Percentiles rank a stretch among this genome's conserved stretches.
Conservation (phyloP, 495 filamentous ascomycete genomes). For the Neurospora sp. region DNA sequence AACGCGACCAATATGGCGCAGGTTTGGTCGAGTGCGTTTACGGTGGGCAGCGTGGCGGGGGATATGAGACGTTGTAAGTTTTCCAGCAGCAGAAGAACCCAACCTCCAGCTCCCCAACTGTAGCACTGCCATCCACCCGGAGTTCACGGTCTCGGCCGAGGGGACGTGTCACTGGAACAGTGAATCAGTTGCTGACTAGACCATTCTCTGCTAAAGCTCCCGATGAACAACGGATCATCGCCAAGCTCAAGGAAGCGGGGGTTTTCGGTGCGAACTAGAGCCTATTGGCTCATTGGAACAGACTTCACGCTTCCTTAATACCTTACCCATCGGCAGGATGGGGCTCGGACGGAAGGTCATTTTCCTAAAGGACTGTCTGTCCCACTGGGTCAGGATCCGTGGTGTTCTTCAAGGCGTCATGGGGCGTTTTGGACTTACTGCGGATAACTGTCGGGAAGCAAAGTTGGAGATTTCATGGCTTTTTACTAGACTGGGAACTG, state of each 20-base stretch:
- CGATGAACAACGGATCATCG: neutral
- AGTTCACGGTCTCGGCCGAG: no score
- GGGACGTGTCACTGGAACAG: neutral
- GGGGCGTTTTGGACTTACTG: neutral
- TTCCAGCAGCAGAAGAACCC: no score
- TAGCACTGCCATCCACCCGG: no score
- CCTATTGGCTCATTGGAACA: neutral
- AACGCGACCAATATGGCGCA: neutral
- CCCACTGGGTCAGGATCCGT: neutral
- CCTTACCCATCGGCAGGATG: no score
- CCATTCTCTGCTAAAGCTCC: neutral
- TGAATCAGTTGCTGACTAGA: neutral
- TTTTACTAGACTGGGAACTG: neutral
- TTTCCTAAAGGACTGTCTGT: neutral
- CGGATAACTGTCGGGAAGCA: neutral
- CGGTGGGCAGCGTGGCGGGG: neutral
- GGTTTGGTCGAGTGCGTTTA: neutral
- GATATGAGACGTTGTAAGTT: neutral
- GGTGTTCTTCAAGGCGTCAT: neutral
- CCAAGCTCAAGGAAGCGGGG: neutral
- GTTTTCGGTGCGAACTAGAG: neutral
- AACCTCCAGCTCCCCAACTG: no score
- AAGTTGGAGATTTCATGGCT: neutral
- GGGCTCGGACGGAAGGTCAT: neutral
- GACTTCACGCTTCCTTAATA: neutral